Percentiles rank a stretch among this genome's conserved stretches.
Conservation (phyloP, 2,329 filamentous ascomycete genomes). For the Juglanconis sp. region DNA sequence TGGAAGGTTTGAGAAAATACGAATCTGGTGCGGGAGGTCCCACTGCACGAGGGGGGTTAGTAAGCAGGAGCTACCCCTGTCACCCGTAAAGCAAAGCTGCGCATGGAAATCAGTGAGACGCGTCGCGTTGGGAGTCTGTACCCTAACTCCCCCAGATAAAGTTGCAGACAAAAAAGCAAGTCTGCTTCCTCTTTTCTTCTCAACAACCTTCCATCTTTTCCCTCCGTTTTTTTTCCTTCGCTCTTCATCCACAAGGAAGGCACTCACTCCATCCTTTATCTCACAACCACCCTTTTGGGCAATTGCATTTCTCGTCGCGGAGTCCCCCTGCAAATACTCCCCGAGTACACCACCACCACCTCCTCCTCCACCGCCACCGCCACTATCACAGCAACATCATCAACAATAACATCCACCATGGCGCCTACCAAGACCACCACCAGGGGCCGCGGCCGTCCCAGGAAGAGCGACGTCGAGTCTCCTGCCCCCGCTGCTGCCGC, state of each 20-base stretch:
- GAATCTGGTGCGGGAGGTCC: too few species aligned
- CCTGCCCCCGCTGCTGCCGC: not conserved
- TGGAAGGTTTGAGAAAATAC: too few species aligned
- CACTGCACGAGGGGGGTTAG: too few species aligned
- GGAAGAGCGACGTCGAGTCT: constrained; percentile 7
- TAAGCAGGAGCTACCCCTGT: too few species aligned
- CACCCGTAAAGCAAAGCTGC: too few species aligned
- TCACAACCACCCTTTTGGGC: too few species aligned
- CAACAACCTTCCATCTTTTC: not conserved
- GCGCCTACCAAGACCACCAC: constrained; percentile 13
- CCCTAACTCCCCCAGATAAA: not conserved
- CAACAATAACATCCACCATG: not conserved
- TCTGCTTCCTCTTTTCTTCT: not conserved
- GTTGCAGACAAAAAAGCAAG: not conserved
- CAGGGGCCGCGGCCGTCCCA: constrained; percentile 15
- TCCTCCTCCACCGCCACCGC: not conserved
- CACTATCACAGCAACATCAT: not conserved
- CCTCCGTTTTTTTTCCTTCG: not conserved
- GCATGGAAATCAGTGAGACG: too few species aligned
- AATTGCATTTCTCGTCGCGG: not conserved
- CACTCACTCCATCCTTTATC: too few species aligned
- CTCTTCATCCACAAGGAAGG: not conserved
- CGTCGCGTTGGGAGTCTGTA: not conserved
- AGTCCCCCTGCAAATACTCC: too few species aligned
- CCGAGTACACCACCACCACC: too few species aligned